Evolutionary conservation across 495 filamentous ascomycete genomes (phyloP).

Genomic region (Diplogelasinospora grovesii): DNA sequence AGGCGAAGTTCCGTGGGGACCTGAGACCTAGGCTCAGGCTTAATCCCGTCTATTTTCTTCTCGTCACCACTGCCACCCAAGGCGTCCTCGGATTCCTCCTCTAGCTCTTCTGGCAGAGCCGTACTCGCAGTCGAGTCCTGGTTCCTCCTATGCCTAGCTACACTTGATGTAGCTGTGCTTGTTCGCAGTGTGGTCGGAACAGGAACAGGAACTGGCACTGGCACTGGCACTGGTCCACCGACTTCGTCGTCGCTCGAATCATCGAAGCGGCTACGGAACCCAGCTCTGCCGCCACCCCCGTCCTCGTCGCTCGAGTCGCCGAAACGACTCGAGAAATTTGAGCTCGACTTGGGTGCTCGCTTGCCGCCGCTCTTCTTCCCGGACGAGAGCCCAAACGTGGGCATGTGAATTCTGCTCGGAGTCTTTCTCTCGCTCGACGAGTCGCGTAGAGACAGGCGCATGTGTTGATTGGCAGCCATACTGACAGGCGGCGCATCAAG

Average conservation of each 20-base stretch:
- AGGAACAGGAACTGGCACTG: conserved; percentile 6
- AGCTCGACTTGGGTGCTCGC: conserved; percentile 14
- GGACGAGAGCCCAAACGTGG: conserved; percentile 24
- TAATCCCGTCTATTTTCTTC: no score
- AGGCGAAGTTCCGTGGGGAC: conserved; percentile 16
- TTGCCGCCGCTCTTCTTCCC: conserved; percentile 19
- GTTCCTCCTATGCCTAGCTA: conserved; percentile 8
- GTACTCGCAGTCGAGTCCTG: conserved; percentile 21
- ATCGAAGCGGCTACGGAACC: conserved; percentile 67
- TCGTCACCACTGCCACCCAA: conserved; percentile 21
- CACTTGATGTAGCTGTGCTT: no score
- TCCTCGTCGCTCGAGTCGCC: conserved; percentile 71
- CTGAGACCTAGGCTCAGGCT: background rate
- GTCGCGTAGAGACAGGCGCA: conserved; percentile 27
- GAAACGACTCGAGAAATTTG: conserved; percentile 32
- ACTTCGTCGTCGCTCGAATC: conserved; percentile 76
- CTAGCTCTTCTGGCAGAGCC: conserved; percentile 27
- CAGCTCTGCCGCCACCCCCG: conserved; percentile 30
- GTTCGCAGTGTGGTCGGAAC: background rate
- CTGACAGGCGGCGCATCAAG: conserved; percentile 9
- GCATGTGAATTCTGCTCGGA: conserved; percentile 21
- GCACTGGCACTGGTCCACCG: conserved; percentile 15
- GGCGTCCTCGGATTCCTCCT: conserved; percentile 34
- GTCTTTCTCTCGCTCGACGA: conserved; percentile 15
- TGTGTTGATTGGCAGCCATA: conserved; percentile 9